phyloP scores from a whole-genome alignment of 1,139 yeast genomes.

The Protomyces gravidus region DNA sequence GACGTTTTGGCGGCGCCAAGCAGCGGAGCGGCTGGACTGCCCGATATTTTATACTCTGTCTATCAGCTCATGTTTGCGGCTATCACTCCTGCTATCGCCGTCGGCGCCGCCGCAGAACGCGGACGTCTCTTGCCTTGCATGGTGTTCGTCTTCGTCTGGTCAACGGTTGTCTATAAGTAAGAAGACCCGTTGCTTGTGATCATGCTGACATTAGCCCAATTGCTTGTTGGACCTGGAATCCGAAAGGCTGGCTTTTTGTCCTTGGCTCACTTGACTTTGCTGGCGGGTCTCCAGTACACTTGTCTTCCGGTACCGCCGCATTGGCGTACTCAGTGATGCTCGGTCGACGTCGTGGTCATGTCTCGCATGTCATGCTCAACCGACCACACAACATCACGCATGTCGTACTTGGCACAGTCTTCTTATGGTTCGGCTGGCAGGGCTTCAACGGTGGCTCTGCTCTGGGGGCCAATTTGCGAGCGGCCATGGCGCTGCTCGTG shows the following conservation, averaged over 20 bases:
- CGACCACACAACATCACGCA: slow-evolving; percentile 87
- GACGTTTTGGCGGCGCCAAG: slow-evolving; percentile 53
- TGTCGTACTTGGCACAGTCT: slow-evolving; percentile 87
- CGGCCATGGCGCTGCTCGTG: slow-evolving; percentile 88
- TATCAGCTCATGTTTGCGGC: slow-evolving; percentile 90
- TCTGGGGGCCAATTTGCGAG: slow-evolving; percentile 83
- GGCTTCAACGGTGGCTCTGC: slow-evolving; percentile 98
- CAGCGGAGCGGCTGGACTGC: slow-evolving; percentile 52
- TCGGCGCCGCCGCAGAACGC: slow-evolving; percentile 96
- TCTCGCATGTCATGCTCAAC: slow-evolving; percentile 39
- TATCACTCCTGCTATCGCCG: slow-evolving; percentile 69
- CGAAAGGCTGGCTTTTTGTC: slow-evolving; percentile 76
- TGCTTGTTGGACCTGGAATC: slow-evolving; percentile 98
- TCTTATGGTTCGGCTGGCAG: slow-evolving; percentile 97
- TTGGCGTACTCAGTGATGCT: slow-evolving; percentile 83
- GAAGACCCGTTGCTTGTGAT: slow-evolving; percentile 25
- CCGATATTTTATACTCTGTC: slow-evolving; percentile 77
- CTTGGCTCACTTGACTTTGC: slow-evolving; percentile 92
- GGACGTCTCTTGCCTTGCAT: slow-evolving; percentile 96
- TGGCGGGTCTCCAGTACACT: slow-evolving; percentile 98
- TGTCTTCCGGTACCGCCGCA: slow-evolving; percentile 90
- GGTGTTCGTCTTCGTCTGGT: slow-evolving; percentile 87
- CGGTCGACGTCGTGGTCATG: slow-evolving; percentile 62
- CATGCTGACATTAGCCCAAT: slow-evolving; percentile 47
- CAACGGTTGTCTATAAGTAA: slow-evolving; percentile 85